Base-by-base conservation (phyloP, 2,329 filamentous ascomycete species). In the Fusarium sp. region DNA sequence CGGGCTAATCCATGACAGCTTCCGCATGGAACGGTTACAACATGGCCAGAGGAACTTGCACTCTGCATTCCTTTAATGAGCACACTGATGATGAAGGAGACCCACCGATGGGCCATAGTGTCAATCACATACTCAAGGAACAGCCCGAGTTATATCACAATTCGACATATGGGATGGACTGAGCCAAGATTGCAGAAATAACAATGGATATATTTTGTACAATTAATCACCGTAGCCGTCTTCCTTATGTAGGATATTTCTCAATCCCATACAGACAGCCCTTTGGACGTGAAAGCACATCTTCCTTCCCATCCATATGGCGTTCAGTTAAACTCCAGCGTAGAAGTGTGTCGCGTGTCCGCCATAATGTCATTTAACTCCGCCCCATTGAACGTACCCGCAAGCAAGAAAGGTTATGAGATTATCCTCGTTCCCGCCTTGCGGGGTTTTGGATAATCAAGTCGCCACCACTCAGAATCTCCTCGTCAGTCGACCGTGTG, bases 21-120 rank as follows among this genome's bases (percentile, higher is more conserved):
- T 96, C 93, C 11, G 89, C 90, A 0, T 93, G 93, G 90, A 94
- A 94, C 71, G 92, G 92, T 23, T 92, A 89, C 81, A 90, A 89
- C 49, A 89, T 91, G 78, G 86, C 89, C 0, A 85, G 88, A 18
- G 93, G 92, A 14, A 95, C 93, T 2, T 93, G 92, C 68, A 91
- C 91, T 1, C 78, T 95, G 20, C 93, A 97, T 77, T 88, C 88
- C 3, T 96, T 90, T 85, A 93, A 93, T 65, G 90, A 93, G 69
- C 85, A 85, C 0, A 77, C 83, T 2, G 83, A 86, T 1, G 84
- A 87, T 4, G 92, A 93, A 71, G 91, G 93, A 62, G 90, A 85
- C 4, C 84, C 84, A 9, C 85, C 85, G 0, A 80, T 81, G 48
- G 89, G 89, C 0, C 81, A 83, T 14, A 85, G 86, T 60, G 88